Conservation (phyloP, 768 basidiomycete genomes). For the Kwoniella sp. region DNA sequence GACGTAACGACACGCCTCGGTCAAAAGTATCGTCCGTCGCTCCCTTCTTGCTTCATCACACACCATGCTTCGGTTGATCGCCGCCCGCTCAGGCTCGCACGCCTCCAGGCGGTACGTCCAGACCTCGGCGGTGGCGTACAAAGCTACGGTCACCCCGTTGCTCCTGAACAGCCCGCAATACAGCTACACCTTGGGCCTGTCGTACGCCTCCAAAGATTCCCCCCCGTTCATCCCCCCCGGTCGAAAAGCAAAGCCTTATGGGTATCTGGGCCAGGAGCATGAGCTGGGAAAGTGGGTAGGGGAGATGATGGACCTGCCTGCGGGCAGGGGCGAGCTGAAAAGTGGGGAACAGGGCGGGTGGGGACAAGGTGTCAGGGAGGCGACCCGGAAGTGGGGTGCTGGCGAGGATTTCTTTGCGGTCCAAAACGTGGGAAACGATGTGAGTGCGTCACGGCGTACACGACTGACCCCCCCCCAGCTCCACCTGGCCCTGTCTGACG, state of each 20-base stretch:
- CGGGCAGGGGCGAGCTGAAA: conserved; percentile 39
- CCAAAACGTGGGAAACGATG: conserved; percentile 28
- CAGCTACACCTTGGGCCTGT: conserved; percentile 39
- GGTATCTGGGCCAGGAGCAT: conserved; percentile 25
- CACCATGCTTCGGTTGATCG: too few relatives aligned
- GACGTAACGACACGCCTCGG: too few relatives aligned
- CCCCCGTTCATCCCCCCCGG: conserved; percentile 41
- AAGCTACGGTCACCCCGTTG: conserved; percentile 8
- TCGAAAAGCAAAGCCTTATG: conserved; percentile 15
- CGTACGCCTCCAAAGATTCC: conserved; percentile 46
- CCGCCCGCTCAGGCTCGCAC: too few relatives aligned
- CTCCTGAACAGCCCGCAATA: conserved; percentile 4
- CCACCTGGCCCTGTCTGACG: conserved; percentile 77
- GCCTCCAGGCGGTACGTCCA: too few relatives aligned
- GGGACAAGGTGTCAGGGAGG: conserved; percentile 18
- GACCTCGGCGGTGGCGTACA: too few relatives aligned
- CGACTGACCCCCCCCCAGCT: conserved; percentile 19
- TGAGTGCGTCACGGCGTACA: conserved; percentile 14
- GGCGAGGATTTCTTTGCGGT: conserved; percentile 50
- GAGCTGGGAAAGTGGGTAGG: conserved; percentile 42
- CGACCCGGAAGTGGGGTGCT: conserved; percentile 39
- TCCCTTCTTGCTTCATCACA: too few relatives aligned
- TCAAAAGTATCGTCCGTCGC: too few relatives aligned
- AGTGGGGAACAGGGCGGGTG: conserved; percentile 31
- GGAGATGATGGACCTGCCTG: conserved; percentile 32